phyloP scores from a whole-genome alignment of 192 early-diverging fungal genomes.

The Coemansia sp. region DNA sequence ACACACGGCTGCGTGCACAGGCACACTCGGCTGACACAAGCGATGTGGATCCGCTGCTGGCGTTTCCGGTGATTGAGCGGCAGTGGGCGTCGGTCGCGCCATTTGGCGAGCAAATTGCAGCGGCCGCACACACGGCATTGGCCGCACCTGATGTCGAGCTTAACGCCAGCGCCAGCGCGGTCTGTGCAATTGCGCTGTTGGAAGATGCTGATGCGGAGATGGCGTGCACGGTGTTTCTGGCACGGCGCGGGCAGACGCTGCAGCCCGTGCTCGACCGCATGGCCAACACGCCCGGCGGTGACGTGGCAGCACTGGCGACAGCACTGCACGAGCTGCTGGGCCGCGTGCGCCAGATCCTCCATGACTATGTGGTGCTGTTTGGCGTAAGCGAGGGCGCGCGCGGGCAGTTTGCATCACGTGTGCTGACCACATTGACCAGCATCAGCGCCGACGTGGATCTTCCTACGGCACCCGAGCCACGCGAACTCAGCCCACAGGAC shows the following conservation, averaged over 20 bases:
- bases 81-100: conserved; percentile 37
- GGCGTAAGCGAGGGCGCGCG: conserved; percentile 9
- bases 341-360: conserved; percentile 16
- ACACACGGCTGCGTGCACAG: conserved; percentile 16
- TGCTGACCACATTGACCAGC: conserved; percentile 37
- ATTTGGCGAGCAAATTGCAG: conserved; percentile 29
- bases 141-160: not conserved
- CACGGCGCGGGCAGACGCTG: conserved; percentile 28
- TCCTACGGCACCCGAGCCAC: conserved; percentile 10
- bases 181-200: conserved; percentile 36
- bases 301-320: conserved; percentile 1
- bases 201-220: conserved; percentile 38
- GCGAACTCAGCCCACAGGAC: not conserved
- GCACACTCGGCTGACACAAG: not conserved
- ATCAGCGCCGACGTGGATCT: conserved; percentile 41
- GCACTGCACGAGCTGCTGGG: conserved; percentile 25
- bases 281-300: not conserved
- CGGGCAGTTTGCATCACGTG: conserved; percentile 23
- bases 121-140: conserved; percentile 17
- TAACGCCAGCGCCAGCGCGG: conserved; percentile 17
- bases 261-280: conserved; percentile 14
- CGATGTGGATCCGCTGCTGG: conserved; percentile 21
- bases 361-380: conserved; percentile 31
- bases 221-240: conserved; percentile 39
- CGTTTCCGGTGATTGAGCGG: conserved; percentile 46